Base-by-base conservation (phyloP, 257 asterid genomes). In the Galeopsis tetrahit region DNA sequence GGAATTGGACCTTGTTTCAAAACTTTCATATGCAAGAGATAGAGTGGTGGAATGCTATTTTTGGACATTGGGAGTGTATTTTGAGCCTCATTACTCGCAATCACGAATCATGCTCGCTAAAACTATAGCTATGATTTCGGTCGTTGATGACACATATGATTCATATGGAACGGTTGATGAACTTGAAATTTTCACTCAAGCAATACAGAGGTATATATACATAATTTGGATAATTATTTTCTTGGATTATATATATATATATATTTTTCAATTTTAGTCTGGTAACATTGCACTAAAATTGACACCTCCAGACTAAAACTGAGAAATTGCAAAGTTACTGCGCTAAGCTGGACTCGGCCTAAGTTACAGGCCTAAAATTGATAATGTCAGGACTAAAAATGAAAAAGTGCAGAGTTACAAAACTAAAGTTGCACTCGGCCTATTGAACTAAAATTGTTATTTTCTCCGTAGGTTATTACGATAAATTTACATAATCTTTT, bases 1-100 rank as follows among this genome's bases (percentile, higher is more conserved):
- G n/a, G 78, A 66, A 5, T 39, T 78, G 57, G 78, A 67, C 52
- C 78, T 78, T 4, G 61, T 78, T 5, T 66, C 78, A 0, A 66
- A 78, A 14, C 82, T 78, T 15, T 1, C 56, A 0, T 77, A 71
- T 57, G 77, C 77, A 46, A 71, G 77, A 58, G 81, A 77, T 62
- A 76, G 86, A 61, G 73, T 82, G 43, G 84, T 76, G 51, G 84
- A 79, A n/a, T 76, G 82, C 48, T 76, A 76, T 71, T 79, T 82
- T 55, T 82, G 83, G 79, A 69, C 86, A 7, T 32, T 79, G 68
- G 84, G 84, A 38, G 80, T 77, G 2, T 78, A 78, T 73, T 74
- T 40, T 2, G 83, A 82, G 74, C 86, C 86, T 28, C 83, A 79
- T 14, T 76, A 68, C 7, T 79, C 82, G 28, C 42, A 64, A n/a